Evolutionary conservation across 164 flowering plant genomes (phyloP), one percentile per base, ranked within the genome.

Genomic region (Protea cynaroides): DNA sequence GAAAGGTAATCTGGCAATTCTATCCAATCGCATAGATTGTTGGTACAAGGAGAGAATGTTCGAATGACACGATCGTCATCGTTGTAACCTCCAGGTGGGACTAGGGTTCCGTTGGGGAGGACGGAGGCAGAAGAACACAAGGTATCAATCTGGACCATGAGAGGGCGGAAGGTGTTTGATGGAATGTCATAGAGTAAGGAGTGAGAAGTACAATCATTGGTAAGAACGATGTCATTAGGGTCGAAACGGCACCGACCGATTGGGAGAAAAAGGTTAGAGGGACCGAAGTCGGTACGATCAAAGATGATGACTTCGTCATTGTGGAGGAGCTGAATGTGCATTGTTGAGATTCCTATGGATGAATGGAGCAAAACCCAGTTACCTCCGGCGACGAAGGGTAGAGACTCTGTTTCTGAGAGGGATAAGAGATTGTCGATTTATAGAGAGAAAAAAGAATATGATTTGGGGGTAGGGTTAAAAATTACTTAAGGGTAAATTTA

Each of bases 51-150:
- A 0, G 82, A 43, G 75, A 90, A 75, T 0, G 65, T 67, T 11
- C 98, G 84, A 9, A 84, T 68, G 24, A 64, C 69, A 12, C 78
- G 81, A 0, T 83, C 92, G 13, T 97, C 98, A 29, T 61, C 71
- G 59, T 65, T 64, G 81, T 74, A 87, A 0, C 98, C 98, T 34
- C 98, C 98, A 54, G 97, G 86, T 58, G 88, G 96, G 56, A 90
- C 44, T 0, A 87, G 75, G 12, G 78, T 71, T 0, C 98, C 98
- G 68, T 77, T 63, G 56, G 89, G 66, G 57, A 37, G 14, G 24
- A 87, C 70, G 34, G 94, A 59, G 63, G 89, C 98, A 58, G 97
- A 93, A 67, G 96, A 90, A 74, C 98, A 93, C 90, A 89, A 93
- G 0, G 92, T 82, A 80, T 90, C 86, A 58, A 92, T 82, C 13